These are phyloP conservation scores for Melampsora abietis-canadensis DNA, from an alignment of 1,284 basidiomycete species.

Conservation along the genomic window DNA sequence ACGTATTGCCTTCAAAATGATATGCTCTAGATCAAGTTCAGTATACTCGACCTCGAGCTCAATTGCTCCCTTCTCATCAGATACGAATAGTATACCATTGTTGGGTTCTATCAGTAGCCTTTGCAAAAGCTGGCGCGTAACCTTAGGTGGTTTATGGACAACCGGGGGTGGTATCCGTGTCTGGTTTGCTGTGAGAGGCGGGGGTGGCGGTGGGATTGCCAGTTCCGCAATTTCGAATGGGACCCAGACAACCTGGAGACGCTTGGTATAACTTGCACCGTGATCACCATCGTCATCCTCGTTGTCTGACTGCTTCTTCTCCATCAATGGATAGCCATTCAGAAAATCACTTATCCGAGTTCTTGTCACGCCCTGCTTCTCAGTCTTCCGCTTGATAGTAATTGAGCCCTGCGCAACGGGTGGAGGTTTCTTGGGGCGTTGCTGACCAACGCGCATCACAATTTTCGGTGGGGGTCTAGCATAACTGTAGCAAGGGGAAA, in stretches of 20 bases:
- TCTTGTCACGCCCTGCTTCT: constrained; percentile 12
- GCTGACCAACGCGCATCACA: constrained; percentile 18
- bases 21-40: constrained; percentile 23
- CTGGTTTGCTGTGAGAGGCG: neutral
- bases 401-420: constrained; percentile 25
- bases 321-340: constrained; percentile 29
- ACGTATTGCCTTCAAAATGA: constrained; percentile 18
- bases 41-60: constrained; percentile 27
- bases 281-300: constrained; percentile 29
- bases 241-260: constrained; percentile 31
- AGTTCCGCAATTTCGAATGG: constrained; percentile 26
- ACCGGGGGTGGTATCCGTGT: constrained; percentile 1
- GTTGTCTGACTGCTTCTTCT: neutral
- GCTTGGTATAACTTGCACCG: constrained; percentile 33
- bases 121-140: constrained; percentile 8
- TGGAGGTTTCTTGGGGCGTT: constrained; percentile 15
- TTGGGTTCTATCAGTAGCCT: constrained; percentile 10
- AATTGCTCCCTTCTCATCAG: constrained; percentile 13
- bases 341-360: constrained; percentile 29
- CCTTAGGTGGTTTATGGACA: neutral
- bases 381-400: constrained; percentile 14
- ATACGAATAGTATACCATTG: neutral
- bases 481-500: constrained; percentile 12
- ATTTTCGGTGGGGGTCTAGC: constrained; percentile 25
- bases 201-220: neutral